Evolutionary conservation across 805 yeast genomes (phyloP).

Genomic region (Lachancea fermentati): DNA sequence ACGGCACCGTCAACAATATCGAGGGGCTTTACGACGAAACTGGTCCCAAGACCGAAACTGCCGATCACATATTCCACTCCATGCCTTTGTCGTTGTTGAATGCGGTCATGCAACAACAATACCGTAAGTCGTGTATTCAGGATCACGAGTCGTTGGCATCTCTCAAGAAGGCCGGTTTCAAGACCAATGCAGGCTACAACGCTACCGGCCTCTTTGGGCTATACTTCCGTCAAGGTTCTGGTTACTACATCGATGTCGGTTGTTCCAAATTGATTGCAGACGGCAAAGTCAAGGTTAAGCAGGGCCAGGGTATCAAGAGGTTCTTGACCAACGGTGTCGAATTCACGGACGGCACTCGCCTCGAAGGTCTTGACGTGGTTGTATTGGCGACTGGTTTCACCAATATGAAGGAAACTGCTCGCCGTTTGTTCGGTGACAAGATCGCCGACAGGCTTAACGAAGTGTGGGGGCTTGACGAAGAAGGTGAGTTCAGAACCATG

Average conservation of each 20-base stretch:
- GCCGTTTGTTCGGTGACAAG: slow-evolving; percentile 34
- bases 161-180: slow-evolving; percentile 35
- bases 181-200: slow-evolving; percentile 39
- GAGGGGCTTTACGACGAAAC: slow-evolving; percentile 34
- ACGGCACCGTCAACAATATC: slow-evolving; percentile 30
- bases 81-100: slow-evolving; percentile 34
- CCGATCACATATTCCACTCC: slow-evolving; percentile 36
- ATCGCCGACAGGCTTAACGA: slow-evolving; percentile 35
- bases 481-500: slow-evolving; percentile 29
- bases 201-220: slow-evolving; percentile 39
- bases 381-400: slow-evolving; percentile 43
- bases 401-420: slow-evolving; percentile 39
- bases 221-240: slow-evolving; percentile 40
- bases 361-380: slow-evolving; percentile 34
- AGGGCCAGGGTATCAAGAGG: slow-evolving; percentile 31
- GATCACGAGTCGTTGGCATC: slow-evolving; percentile 34
- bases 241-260: slow-evolving; percentile 44
- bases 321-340: slow-evolving; percentile 37
- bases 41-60: slow-evolving; percentile 36
- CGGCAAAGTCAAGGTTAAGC: slow-evolving; percentile 36
- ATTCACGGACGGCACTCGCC: slow-evolving; percentile 35
- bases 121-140: slow-evolving; percentile 29
- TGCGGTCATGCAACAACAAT: slow-evolving; percentile 35
- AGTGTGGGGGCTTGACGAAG: slow-evolving; percentile 40
- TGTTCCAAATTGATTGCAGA: slow-evolving; percentile 36